Evolutionary conservation across 257 asterid species (phyloP).

Genomic region (Hygrophila difformis): DNA sequence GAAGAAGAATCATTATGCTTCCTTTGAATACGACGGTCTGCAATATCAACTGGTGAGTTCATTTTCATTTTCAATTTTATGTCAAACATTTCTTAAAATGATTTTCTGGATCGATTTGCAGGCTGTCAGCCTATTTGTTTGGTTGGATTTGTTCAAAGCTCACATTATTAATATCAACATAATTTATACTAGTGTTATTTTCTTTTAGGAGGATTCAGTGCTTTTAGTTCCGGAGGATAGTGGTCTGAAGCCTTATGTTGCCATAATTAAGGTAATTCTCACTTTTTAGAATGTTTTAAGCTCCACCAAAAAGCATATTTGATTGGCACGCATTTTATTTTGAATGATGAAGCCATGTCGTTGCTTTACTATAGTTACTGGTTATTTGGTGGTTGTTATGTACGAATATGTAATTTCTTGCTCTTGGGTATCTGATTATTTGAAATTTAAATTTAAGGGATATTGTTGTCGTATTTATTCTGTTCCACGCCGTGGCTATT

Average conservation of each 20-base stretch:
- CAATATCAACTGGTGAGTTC: slow-evolving; percentile 71
- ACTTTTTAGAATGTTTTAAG: slow-evolving; percentile 10
- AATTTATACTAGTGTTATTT: background rate
- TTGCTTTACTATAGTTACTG: too few relatives aligned
- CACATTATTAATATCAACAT: background rate
- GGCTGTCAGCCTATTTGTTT: too few relatives aligned
- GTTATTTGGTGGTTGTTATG: too few relatives aligned
- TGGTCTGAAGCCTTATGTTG: slow-evolving; percentile 79
- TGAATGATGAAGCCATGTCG: background rate
- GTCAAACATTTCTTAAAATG: too few relatives aligned
- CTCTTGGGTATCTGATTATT: too few relatives aligned
- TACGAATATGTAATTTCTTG: too few relatives aligned
- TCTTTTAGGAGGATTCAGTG: slow-evolving; percentile 75
- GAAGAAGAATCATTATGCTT: slow-evolving; percentile 32
- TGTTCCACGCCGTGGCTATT: too few relatives aligned
- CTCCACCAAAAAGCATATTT: background rate
- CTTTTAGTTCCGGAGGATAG: slow-evolving; percentile 62
- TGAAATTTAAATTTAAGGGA: too few relatives aligned
- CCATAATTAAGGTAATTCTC: slow-evolving; percentile 72
- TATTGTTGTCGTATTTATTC: too few relatives aligned
- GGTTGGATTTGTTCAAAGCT: background rate
- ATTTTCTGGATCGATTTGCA: too few relatives aligned
- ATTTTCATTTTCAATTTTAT: background rate
- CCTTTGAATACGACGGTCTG: slow-evolving; percentile 66
- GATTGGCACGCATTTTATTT: background rate